Evolutionary conservation across 73 alveolate species (phyloP), one percentile per base, ranked within the genome.

Genomic region (Paramecium primaurelia): DNA sequence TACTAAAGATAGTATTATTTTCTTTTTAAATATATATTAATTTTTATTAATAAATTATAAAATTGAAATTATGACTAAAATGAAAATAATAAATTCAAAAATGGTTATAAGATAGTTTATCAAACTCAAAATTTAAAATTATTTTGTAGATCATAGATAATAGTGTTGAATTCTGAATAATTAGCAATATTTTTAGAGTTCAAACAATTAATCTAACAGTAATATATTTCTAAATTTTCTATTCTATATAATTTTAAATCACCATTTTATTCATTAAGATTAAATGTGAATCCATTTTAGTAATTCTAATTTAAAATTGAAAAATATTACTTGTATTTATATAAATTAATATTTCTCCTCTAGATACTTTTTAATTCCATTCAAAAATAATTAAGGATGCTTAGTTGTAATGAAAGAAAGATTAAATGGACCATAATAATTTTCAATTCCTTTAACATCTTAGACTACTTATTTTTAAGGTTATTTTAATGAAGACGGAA

Each of bases 61-160:
- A 49, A 49, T 49, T 16, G 6, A 49, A 49, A 25, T 4, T 54
- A 54, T 16, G 11, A 54, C 3, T n/a, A n/a, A 54, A 22, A 54
- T 22, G 9, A 49, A n/a, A 54, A 54, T 54, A 54, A 54, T 54
- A 54, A 54, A 16, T 16, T 49, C 60, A 49, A 49, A 49, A 54
- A 54, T 54, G 32, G 25, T 54, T 54, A 18, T 4, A 54, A 54
- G 30, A 54, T 54, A 54, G 69, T 54, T 54, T 18, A 54, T 54
- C 69, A 64, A 64, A 38, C 18, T 73, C 87, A 73, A 73, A 73
- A 73, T 73, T 73, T 34, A 38, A 36, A 73, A 73, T 73, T 73
- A 12, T 40, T 73, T 73, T 34, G 14, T 18, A 73, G 18, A 73
- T 73, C 87, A 36, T 14, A 11, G n/a, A 73, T 73, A 40, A 73